Evolutionary conservation across 352 stramenopile genomes (phyloP).

Genomic region (Elongisporangium undulatum): DNA sequence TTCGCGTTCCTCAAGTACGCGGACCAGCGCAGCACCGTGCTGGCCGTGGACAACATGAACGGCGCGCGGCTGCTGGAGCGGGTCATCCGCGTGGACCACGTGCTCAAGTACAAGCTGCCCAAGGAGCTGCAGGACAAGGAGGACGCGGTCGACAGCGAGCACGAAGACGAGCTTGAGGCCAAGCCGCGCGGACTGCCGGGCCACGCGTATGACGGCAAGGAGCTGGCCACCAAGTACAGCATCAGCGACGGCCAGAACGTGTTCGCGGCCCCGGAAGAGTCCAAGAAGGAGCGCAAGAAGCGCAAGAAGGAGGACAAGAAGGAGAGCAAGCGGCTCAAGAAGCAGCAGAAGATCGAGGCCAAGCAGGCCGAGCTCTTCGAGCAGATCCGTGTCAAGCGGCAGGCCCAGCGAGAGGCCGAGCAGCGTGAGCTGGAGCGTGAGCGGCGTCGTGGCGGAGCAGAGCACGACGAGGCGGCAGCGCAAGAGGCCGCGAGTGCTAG

Average conservation of each 20-base stretch:
- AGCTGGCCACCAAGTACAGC: slow-evolving; percentile 65
- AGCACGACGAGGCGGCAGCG: slow-evolving; percentile 4
- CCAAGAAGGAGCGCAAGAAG: slow-evolving; percentile 54
- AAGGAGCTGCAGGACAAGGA: slow-evolving; percentile 87
- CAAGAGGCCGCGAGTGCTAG: slow-evolving; percentile 35
- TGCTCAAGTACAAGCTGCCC: slow-evolving; percentile 96
- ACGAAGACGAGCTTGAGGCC: slow-evolving; percentile 13
- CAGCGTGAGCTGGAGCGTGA: slow-evolving; percentile 25
- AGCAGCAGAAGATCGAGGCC: slow-evolving; percentile 46
- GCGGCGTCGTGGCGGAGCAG: slow-evolving; percentile 7
- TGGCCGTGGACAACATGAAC: slow-evolving; percentile 98
- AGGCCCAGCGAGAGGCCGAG: slow-evolving; percentile 25
- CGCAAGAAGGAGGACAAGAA: slow-evolving; percentile 55
- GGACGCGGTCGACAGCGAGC: slow-evolving; percentile 32
- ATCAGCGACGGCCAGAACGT: slow-evolving; percentile 81
- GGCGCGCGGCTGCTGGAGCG: slow-evolving; percentile 88
- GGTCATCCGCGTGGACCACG: slow-evolving; percentile 95
- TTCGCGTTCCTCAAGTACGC: slow-evolving; percentile 98
- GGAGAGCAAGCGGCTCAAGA: slow-evolving; percentile 39
- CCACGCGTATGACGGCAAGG: slow-evolving; percentile 87
- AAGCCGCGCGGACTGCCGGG: slow-evolving; percentile 54
- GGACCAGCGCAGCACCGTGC: slow-evolving; percentile 93
- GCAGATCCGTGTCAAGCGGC: slow-evolving; percentile 37
- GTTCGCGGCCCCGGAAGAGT: slow-evolving; percentile 62
- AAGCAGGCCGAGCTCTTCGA: slow-evolving; percentile 45